phyloP scores from a whole-genome alignment of 768 basidiomycete genomes.

The Macrocybe gigantea region DNA sequence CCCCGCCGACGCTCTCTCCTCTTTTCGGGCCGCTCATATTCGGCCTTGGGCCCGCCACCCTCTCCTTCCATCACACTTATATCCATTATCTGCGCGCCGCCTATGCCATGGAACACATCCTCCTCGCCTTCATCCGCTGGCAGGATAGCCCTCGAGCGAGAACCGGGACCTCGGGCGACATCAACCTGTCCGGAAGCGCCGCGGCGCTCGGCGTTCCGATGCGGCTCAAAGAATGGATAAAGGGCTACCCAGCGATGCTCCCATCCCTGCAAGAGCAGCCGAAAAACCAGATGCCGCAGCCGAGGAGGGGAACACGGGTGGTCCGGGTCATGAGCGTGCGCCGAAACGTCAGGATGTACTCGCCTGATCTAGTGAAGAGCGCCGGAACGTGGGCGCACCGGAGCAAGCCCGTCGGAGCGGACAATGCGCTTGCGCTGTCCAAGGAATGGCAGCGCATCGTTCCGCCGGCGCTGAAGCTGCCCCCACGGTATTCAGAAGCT shows the following conservation, averaged over 20 bases:
- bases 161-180: constrained; percentile 17
- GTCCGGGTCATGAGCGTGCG: constrained; percentile 74
- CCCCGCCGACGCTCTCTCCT: constrained; percentile 83
- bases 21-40: constrained; percentile 89
- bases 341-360: constrained; percentile 83
- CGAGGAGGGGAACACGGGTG: constrained; percentile 71
- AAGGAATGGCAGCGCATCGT: constrained; percentile 78
- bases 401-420: constrained; percentile 14
- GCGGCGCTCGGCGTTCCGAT: constrained; percentile 68
- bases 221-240: constrained; percentile 88
- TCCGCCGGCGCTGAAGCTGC: constrained; percentile 50
- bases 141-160: constrained; percentile 50
- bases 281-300: constrained; percentile 46
- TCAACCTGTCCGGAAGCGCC: constrained; percentile 40
- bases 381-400: constrained; percentile 42
- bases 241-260: constrained; percentile 81
- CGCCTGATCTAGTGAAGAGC: constrained; percentile 74
- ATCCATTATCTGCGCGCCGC: constrained; percentile 72
- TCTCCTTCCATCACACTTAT: constrained; percentile 45
- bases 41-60: constrained; percentile 56
- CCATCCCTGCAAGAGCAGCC: constrained; percentile 39
- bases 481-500: constrained; percentile 66
- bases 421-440: constrained; percentile 47
- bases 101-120: constrained; percentile 86
- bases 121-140: constrained; percentile 87